A percentile compares a stretch with the other conserved stretches of the same genome.
Evolutionary conservation across 176 grass and related monocot genomes (phyloP).

Genomic region (Juncus effusus): DNA sequence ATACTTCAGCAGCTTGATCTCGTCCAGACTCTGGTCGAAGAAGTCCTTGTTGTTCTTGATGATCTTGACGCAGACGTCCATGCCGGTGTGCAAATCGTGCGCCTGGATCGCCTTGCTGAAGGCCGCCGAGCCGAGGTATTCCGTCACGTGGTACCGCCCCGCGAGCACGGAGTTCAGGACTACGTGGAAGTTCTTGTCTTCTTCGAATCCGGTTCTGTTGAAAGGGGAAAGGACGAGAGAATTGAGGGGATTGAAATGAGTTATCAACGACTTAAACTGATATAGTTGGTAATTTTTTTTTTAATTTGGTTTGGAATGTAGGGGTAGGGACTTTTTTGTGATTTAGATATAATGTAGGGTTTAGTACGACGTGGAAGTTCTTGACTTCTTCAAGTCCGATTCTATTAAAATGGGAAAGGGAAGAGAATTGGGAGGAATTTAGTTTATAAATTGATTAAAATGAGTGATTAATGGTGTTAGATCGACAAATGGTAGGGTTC

Average conservation of each 20-base stretch:
- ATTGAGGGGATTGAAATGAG: too few species aligned
- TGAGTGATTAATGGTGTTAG: too few species aligned
- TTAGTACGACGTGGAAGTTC: constrained; percentile 92
- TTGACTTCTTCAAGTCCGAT: constrained; percentile 99
- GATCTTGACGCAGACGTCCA: constrained; percentile 99
- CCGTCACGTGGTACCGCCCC: constrained; percentile 96
- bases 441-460: too few species aligned
- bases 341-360: too few species aligned
- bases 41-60: constrained; percentile 99
- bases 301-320: too few species aligned
- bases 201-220: constrained; percentile 98
- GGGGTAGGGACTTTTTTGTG: too few species aligned
- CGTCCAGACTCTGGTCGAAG: constrained; percentile 98
- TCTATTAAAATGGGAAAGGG: constrained; percentile 34
- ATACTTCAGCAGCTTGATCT: constrained; percentile 99
- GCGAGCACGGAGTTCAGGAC: constrained; percentile 94
- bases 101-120: constrained; percentile 99
- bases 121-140: constrained; percentile 94
- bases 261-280: too few species aligned
- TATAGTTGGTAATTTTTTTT: too few species aligned
- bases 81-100: constrained; percentile 97
- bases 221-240: neutral
- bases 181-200: constrained; percentile 97
- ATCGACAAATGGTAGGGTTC: too few species aligned
- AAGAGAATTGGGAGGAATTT: too few species aligned